Conservation (phyloP, 306 rosid genomes). For the Cicer pinnatifidum region DNA sequence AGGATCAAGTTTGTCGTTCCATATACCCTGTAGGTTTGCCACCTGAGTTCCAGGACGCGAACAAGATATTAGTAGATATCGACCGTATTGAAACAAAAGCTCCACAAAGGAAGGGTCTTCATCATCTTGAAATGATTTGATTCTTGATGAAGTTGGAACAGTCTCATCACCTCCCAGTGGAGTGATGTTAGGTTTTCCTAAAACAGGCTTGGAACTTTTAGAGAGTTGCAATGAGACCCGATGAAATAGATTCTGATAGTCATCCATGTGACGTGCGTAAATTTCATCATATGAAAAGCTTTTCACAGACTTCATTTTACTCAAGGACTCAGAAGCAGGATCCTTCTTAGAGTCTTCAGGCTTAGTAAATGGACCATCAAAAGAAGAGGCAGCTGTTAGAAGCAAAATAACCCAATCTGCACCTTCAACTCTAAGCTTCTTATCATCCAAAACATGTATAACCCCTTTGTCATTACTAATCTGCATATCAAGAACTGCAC, state of each 20-base stretch:
- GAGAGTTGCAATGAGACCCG: slow-evolving; percentile 90
- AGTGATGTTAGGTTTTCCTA: slow-evolving; percentile 41
- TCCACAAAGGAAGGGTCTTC: slow-evolving; percentile 95
- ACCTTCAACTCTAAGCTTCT: slow-evolving; percentile 70
- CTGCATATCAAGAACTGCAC: slow-evolving; percentile 79
- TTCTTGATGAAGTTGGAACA: slow-evolving; percentile 80
- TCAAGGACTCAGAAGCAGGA: slow-evolving; percentile 72
- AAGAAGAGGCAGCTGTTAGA: slow-evolving; percentile 82
- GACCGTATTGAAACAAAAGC: slow-evolving; percentile 90
- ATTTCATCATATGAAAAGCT: slow-evolving; percentile 64
- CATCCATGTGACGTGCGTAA: slow-evolving; percentile 69
- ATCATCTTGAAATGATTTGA: slow-evolving; percentile 74
- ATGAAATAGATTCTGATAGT: slow-evolving; percentile 82
- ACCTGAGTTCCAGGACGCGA: slow-evolving; percentile 89
- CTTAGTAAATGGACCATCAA: slow-evolving; percentile 73
- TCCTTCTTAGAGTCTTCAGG: slow-evolving; percentile 80
- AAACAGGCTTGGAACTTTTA: slow-evolving; percentile 56
- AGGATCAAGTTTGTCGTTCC: slow-evolving; percentile 81
- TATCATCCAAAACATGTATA: slow-evolving; percentile 66
- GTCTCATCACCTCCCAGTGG: slow-evolving; percentile 49
- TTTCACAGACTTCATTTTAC: slow-evolving; percentile 55
- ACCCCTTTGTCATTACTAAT: slow-evolving; percentile 66
- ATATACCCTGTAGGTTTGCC: slow-evolving; percentile 91
- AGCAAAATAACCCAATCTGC: slow-evolving; percentile 77
- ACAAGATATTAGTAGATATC: slow-evolving; percentile 85